phyloP scores from a whole-genome alignment of 1,139 yeast genomes.

The Saccharomycopsis hybrid region DNA sequence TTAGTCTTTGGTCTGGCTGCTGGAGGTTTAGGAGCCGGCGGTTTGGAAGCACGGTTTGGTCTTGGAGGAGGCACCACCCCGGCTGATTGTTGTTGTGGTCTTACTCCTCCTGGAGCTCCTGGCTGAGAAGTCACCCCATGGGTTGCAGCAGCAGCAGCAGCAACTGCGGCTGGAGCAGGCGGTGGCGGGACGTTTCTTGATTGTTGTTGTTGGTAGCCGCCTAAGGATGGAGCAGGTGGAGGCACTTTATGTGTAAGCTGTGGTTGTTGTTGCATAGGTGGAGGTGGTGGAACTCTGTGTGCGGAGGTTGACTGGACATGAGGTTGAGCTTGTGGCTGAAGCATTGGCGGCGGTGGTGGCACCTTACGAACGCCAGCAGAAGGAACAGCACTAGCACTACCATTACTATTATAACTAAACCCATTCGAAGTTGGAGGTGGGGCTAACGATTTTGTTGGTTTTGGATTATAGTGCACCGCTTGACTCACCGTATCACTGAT shows the following conservation, averaged over 20 bases:
- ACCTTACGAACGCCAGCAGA: too few species aligned
- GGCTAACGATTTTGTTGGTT: conserved; percentile 15
- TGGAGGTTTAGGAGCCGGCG: conserved; percentile 17
- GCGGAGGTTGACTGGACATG: background rate
- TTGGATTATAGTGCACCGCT: conserved; percentile 19
- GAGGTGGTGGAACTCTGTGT: conserved; percentile 19
- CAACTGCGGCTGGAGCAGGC: conserved; percentile 8
- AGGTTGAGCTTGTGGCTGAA: background rate
- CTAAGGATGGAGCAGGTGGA: background rate
- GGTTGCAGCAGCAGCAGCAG: background rate
- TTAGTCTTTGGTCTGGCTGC: conserved; percentile 7
- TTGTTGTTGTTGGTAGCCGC: too few species aligned
- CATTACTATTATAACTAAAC: background rate
- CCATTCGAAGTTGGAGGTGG: too few species aligned
- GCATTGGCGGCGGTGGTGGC: conserved; percentile 4
- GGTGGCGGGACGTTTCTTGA: too few species aligned
- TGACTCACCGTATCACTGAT: conserved; percentile 18
- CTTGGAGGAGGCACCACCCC: conserved; percentile 6
- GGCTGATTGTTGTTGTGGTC: too few species aligned
- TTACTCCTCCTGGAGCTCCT: background rate
- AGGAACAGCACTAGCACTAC: too few species aligned
- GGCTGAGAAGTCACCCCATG: background rate
- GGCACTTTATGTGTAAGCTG: background rate
- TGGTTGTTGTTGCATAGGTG: conserved; percentile 7
- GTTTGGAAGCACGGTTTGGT: conserved; percentile 11